phyloP scores from a whole-genome alignment of 1,284 basidiomycete species.

The Cutaneotrichosporon mucoides region DNA sequence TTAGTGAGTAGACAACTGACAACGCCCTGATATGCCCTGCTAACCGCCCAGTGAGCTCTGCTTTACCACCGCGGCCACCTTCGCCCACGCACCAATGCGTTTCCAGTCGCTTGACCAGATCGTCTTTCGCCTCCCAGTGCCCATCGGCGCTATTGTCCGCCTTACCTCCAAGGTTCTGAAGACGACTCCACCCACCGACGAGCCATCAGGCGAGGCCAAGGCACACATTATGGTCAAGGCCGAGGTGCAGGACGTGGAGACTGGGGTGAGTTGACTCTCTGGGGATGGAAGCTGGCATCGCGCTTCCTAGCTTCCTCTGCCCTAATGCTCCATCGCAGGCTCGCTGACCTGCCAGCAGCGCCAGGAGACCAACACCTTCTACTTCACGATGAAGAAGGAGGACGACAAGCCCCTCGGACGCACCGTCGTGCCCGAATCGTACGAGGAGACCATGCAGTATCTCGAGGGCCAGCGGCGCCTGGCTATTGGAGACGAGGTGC shows the following conservation, averaged over 20 bases:
- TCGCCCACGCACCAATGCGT: slow-evolving; percentile 62
- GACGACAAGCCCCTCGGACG: slow-evolving; percentile 51
- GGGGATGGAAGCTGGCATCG: no score
- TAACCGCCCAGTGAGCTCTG: slow-evolving; percentile 56
- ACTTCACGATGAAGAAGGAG: slow-evolving; percentile 46
- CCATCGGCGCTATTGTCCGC: slow-evolving; percentile 72
- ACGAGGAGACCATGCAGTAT: slow-evolving; percentile 73
- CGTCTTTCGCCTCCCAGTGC: slow-evolving; percentile 71
- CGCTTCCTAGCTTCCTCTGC: no score
- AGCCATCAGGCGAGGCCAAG: slow-evolving; percentile 30
- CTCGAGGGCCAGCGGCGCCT: slow-evolving; percentile 65
- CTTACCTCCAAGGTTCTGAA: slow-evolving; percentile 61
- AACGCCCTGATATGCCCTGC: neutral
- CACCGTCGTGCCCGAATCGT: slow-evolving; percentile 59
- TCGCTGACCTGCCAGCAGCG: slow-evolving; percentile 25
- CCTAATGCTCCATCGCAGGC: no score
- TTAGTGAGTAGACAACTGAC: slow-evolving; percentile 1
- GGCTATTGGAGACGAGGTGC: slow-evolving; percentile 45
- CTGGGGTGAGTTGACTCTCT: slow-evolving; percentile 55
- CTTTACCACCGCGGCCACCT: slow-evolving; percentile 66
- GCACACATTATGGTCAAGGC: slow-evolving; percentile 70
- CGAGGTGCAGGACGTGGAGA: slow-evolving; percentile 68
- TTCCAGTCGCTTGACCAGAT: slow-evolving; percentile 76
- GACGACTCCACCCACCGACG: slow-evolving; percentile 34
- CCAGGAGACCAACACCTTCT: slow-evolving; percentile 52